Conservation (phyloP, 2,329 filamentous ascomycete genomes). For the Calonectria hongkongensis region DNA sequence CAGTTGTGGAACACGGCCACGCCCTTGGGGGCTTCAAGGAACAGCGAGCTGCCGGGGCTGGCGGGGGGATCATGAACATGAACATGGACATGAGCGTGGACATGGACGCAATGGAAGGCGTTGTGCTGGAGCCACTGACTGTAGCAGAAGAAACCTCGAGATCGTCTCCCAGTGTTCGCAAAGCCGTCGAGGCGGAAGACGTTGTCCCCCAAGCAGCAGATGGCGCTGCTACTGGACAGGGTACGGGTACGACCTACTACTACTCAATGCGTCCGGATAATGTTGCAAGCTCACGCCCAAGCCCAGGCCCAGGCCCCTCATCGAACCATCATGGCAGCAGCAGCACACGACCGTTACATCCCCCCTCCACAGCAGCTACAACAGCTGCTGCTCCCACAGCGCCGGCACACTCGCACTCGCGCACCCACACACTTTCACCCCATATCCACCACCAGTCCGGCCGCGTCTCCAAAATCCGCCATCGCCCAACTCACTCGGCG, state of each 20-base stretch:
- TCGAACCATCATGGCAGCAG: constrained; percentile 43
- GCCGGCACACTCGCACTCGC: constrained; percentile 3
- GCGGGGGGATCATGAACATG: not conserved
- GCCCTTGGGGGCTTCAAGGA: constrained; percentile 26
- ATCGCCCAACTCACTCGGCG: constrained; percentile 48
- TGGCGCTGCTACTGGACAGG: constrained; percentile 46
- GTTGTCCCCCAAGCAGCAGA: constrained; percentile 47
- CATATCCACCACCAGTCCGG: constrained; percentile 39
- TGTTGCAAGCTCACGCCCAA: constrained; percentile 40
- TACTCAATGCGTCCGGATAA: constrained; percentile 42
- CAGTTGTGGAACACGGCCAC: constrained; percentile 45
- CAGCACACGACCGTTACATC: constrained; percentile 28
- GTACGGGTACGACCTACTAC: constrained; percentile 49
- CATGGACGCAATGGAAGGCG: constrained; percentile 34
- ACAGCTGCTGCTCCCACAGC: constrained; percentile 3
- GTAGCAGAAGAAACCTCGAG: constrained; percentile 39
- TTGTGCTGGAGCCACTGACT: constrained; percentile 35
- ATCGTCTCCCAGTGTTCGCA: constrained; percentile 13
- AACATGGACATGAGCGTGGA: not conserved
- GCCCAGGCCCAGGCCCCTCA: constrained; percentile 40
- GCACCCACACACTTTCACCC: constrained; percentile 35
- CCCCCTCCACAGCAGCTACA: constrained; percentile 5
- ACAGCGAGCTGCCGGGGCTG: not conserved
- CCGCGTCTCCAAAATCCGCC: constrained; percentile 53
- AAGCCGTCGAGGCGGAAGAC: constrained; percentile 36